A percentile compares a stretch with the other conserved stretches of the same genome.
phyloP scores from a whole-genome alignment of 305 asterid genomes.

The Andrographis paniculata region DNA sequence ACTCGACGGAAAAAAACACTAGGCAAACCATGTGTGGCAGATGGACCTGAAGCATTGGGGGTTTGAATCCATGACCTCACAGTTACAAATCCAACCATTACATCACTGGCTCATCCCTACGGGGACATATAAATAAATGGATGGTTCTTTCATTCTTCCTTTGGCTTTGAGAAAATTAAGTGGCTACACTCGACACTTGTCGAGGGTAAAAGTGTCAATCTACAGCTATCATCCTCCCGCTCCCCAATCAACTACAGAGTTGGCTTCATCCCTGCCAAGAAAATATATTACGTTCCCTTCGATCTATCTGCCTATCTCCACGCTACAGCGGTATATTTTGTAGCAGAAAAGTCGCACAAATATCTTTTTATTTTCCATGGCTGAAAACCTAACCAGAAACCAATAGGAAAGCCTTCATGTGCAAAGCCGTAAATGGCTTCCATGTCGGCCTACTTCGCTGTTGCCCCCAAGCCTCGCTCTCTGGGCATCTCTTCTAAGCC shows the following conservation, averaged over 20 bases:
- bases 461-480: constrained; percentile 27
- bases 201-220: constrained; percentile 19
- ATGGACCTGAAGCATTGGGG: too few species aligned
- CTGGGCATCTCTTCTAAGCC: constrained; percentile 19
- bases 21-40: too few species aligned
- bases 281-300: constrained; percentile 13
- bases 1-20: too few species aligned
- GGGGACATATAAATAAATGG: too few species aligned
- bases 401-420: constrained; percentile 1
- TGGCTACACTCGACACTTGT: neutral
- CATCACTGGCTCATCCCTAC: too few species aligned
- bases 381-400: constrained; percentile 19
- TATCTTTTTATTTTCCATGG: constrained; percentile 25
- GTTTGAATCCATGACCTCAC: too few species aligned
- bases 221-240: constrained; percentile 25
- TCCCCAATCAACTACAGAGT: neutral
- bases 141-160: too few species aligned
- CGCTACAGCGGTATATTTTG: neutral
- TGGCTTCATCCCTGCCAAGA: constrained; percentile 23
- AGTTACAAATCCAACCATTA: too few species aligned
- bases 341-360: neutral
- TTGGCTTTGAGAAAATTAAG: too few species aligned
- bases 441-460: constrained; percentile 39
- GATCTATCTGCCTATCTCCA: neutral
- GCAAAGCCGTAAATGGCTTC: constrained; percentile 43